These are phyloP conservation scores for Leccinellum luteum DNA, from an alignment of 768 basidiomycete genomes.

Conservation along the genomic window DNA sequence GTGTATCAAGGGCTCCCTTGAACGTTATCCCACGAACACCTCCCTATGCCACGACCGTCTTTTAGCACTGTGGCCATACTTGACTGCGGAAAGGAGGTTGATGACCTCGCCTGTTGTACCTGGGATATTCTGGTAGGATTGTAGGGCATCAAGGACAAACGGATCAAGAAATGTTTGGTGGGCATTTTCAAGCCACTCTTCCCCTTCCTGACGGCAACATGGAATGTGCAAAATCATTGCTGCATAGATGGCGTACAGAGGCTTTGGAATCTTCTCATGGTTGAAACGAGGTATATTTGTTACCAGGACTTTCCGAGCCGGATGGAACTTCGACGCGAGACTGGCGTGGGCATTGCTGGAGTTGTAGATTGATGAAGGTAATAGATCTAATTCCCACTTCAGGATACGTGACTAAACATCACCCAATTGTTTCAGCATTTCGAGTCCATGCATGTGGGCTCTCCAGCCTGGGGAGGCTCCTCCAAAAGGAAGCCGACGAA, in stretches of 20 bases:
- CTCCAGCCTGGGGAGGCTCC: slow-evolving; percentile 27
- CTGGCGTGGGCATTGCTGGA: slow-evolving; percentile 77
- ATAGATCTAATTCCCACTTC: slow-evolving; percentile 7
- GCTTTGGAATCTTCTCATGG: slow-evolving; percentile 55
- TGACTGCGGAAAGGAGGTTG: slow-evolving; percentile 62
- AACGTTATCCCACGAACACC: slow-evolving; percentile 65
- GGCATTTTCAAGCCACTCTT: slow-evolving; percentile 70
- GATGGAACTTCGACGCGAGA: slow-evolving; percentile 62
- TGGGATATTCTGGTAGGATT: slow-evolving; percentile 66
- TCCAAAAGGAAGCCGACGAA: slow-evolving; percentile 49
- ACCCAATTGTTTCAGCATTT: slow-evolving; percentile 61
- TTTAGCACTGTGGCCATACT: slow-evolving; percentile 62
- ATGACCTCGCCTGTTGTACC: slow-evolving; percentile 54
- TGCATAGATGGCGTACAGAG: slow-evolving; percentile 47
- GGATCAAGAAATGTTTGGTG: slow-evolving; percentile 75
- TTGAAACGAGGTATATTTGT: slow-evolving; percentile 49
- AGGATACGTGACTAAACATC: neutral
- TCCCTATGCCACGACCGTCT: slow-evolving; percentile 79
- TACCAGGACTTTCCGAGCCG: slow-evolving; percentile 66
- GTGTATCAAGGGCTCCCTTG: slow-evolving; percentile 62
- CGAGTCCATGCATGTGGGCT: slow-evolving; percentile 48
- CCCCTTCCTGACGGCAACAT: slow-evolving; percentile 56
- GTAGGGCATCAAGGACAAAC: slow-evolving; percentile 77
- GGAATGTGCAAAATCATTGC: slow-evolving; percentile 33
- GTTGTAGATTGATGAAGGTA: slow-evolving; percentile 77